Percentiles rank a stretch among this genome's conserved stretches.
These are phyloP conservation scores for Paradendryphiella salina DNA, from an alignment of 2,329 filamentous ascomycete species.

Conservation along the genomic window DNA sequence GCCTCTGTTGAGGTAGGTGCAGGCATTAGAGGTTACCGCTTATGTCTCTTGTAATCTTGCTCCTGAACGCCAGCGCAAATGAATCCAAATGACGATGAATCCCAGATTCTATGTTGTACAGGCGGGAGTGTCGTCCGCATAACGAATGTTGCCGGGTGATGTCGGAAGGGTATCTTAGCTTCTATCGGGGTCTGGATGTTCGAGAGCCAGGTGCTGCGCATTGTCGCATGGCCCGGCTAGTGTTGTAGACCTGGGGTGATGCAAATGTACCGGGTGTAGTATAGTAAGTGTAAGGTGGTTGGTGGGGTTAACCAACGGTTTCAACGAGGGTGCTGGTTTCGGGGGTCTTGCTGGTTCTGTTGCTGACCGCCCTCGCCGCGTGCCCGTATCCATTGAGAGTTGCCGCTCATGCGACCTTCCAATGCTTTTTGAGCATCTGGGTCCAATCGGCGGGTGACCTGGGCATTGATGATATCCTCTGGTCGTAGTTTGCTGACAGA, in stretches of 20 bases:
- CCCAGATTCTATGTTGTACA: constrained; percentile 41
- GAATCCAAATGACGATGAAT: constrained; percentile 27
- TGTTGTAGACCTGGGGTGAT: constrained; percentile 15
- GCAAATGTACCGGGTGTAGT: constrained; percentile 7
- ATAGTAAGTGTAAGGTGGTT: constrained; percentile 12
- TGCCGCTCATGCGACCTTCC: constrained; percentile 50
- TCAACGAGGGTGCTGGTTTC: constrained; percentile 47
- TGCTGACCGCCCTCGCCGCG: constrained; percentile 45
- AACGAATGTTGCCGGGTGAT: constrained; percentile 26
- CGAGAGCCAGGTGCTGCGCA: constrained; percentile 19
- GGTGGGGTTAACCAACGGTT: constrained; percentile 8
- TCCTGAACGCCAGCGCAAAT: constrained; percentile 43
- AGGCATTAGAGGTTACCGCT: constrained; percentile 43
- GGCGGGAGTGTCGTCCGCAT: constrained; percentile 25
- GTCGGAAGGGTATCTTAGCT: constrained; percentile 15
- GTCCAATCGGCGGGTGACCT: constrained; percentile 41
- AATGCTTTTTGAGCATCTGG: constrained; percentile 54
- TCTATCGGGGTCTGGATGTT: constrained; percentile 22
- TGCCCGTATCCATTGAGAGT: constrained; percentile 43
- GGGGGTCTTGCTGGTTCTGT: constrained; percentile 45
- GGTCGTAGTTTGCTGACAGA: constrained; percentile 70
- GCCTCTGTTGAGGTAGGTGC: constrained; percentile 28
- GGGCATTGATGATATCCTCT: constrained; percentile 48
- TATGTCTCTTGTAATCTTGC: constrained; percentile 31
- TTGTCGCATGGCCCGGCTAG: constrained; percentile 16